phyloP scores from a whole-genome alignment of 1,284 basidiomycete genomes.

The Violaceomyces palustris region DNA sequence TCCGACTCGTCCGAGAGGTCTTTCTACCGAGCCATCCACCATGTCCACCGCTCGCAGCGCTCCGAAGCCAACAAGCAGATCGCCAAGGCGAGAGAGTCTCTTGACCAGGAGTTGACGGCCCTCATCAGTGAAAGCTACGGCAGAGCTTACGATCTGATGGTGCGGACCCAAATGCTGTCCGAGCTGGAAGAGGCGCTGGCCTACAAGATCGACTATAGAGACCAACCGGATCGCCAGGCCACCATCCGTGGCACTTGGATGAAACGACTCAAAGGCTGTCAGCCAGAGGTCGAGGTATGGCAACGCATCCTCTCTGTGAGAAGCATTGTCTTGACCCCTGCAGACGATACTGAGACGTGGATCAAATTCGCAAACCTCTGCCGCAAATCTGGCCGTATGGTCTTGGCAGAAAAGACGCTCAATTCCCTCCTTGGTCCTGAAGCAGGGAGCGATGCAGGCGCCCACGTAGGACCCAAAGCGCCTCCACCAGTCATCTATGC shows the following conservation, averaged over 20 bases:
- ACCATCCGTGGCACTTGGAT: conserved; percentile 47
- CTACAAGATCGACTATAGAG: conserved; percentile 65
- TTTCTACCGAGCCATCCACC: conserved; percentile 92
- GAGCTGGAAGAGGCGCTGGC: conserved; percentile 96
- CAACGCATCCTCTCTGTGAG: conserved; percentile 94
- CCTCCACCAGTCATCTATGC: conserved; percentile 96
- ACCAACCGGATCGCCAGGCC: conserved; percentile 75
- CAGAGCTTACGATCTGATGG: conserved; percentile 87
- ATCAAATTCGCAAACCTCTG: conserved; percentile 87
- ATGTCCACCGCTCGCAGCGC: conserved; percentile 94
- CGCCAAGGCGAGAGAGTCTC: conserved; percentile 84
- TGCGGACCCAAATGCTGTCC: conserved; percentile 96
- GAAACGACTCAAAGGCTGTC: conserved; percentile 81
- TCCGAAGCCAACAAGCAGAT: conserved; percentile 84
- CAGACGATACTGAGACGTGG: conserved; percentile 95
- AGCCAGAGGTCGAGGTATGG: conserved; percentile 98
- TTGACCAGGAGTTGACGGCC: conserved; percentile 86
- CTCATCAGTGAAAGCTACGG: conserved; percentile 94
- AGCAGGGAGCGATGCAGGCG: conserved; percentile 24
- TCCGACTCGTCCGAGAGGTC: conserved; percentile 86
- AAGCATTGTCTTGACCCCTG: conserved; percentile 85
- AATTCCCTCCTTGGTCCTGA: conserved; percentile 58
- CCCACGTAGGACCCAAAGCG: conserved; percentile 52
- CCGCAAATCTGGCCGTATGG: conserved; percentile 76
- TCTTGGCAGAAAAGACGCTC: conserved; percentile 92